Evolutionary conservation across 2,329 filamentous ascomycete species (phyloP).

Genomic region (Calonectria leucothoes): DNA sequence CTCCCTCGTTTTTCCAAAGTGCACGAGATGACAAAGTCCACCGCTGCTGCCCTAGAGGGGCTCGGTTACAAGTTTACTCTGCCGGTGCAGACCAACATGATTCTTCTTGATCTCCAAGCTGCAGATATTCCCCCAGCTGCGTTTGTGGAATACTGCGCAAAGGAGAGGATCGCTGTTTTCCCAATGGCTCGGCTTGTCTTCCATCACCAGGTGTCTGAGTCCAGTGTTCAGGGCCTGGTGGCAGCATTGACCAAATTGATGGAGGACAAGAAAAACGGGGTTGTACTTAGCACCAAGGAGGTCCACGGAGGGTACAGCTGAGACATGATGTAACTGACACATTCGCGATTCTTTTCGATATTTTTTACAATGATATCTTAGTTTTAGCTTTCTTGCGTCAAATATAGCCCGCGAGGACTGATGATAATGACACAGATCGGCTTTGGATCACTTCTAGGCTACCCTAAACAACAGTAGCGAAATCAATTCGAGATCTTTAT

Average conservation of each 20-base stretch:
- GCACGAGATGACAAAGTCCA: constrained; percentile 30
- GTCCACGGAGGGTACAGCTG: constrained; percentile 16
- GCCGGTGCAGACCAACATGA: constrained; percentile 43
- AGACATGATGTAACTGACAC: neutral
- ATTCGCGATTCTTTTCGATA: too few relatives aligned
- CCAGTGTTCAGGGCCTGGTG: neutral
- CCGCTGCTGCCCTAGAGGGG: constrained; percentile 21
- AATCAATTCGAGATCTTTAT: too few relatives aligned
- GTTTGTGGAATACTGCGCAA: constrained; percentile 24
- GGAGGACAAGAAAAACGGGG: constrained; percentile 7
- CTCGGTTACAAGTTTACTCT: constrained; percentile 37
- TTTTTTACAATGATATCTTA: too few relatives aligned
- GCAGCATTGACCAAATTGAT: constrained; percentile 8
- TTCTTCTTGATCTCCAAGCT: constrained; percentile 36
- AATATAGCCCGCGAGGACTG: too few relatives aligned
- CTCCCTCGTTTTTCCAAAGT: constrained; percentile 34
- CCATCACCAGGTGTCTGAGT: constrained; percentile 13
- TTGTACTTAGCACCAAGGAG: neutral
- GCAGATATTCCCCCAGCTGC: constrained; percentile 32
- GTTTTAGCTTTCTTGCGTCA: too few relatives aligned
- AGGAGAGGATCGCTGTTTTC: constrained; percentile 16
- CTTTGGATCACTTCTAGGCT: too few relatives aligned
- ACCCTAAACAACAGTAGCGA: too few relatives aligned
- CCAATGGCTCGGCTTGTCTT: constrained; percentile 19
- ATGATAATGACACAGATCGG: too few relatives aligned